Base-by-base conservation (phyloP, 2,329 filamentous ascomycete genomes). In the Aulographum hederae region DNA sequence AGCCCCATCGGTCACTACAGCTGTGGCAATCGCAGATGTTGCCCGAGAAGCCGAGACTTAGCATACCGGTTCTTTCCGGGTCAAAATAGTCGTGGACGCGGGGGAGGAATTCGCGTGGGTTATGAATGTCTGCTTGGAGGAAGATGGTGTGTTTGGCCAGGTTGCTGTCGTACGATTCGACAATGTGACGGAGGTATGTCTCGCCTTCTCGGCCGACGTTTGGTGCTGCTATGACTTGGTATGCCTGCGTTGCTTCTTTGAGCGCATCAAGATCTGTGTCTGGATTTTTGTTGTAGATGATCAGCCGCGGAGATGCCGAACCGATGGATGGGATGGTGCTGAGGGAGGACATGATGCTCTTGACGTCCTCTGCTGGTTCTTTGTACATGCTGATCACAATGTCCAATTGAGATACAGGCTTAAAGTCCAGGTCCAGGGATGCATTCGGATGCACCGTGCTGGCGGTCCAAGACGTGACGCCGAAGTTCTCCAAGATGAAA, bases 61-160 rank as follows among this genome's bases (percentile, higher is more conserved):
- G 43, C 38, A 63, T 58, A 1, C 60, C 59, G 0, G 60, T 65
- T 26, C 50, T 38, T 28, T 26, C 21, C 16, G 51, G 39, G 26
- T 45, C 32, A 31, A 53, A 53, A 37, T 56, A 63, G 21, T 57
- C 48, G 1, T 45, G 38, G 5, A 63, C 41, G 2, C 55, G 51
- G 4, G 46, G 41, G 18, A 47, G 48, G 20, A 57, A 43, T 29
- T 55, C 48, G 21, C 35, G 37, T 18, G 47, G 45, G 26, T 57
- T 55, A 38, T 63, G 48, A 18, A 57, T 37, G 19, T 50, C 50
- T 3, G 58, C 60, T 44, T 64, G 60, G 4, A 63, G 44, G 45
- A 65, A 65, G 17, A 64, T 37, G 0, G 58, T 62, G 31, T 64
- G 58, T 10, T 44, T 45, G 8, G 60, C 53, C 3, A 65, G 50